These are phyloP conservation scores for Apiospora pterosperma DNA, from an alignment of 2,329 filamentous ascomycete genomes.

Conservation along the genomic window DNA sequence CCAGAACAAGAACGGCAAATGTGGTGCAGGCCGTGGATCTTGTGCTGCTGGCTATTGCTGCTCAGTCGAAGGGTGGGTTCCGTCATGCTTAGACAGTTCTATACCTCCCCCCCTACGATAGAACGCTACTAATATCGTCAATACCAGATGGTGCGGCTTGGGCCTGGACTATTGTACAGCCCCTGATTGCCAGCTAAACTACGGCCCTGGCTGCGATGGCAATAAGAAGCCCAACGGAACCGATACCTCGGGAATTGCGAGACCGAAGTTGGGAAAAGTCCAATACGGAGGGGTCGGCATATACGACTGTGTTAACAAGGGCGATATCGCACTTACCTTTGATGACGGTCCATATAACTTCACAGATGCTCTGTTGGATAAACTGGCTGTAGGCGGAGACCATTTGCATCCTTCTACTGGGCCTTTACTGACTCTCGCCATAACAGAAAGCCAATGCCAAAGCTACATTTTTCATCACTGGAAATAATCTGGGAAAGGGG, in stretches of 20 bases:
- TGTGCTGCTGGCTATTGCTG: slow-evolving; percentile 27
- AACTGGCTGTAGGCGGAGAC: slow-evolving; percentile 27
- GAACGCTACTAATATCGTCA: slow-evolving; percentile 3
- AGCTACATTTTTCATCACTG: slow-evolving; percentile 61
- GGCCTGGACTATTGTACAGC: slow-evolving; percentile 23
- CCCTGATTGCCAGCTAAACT: slow-evolving; percentile 33
- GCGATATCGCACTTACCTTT: slow-evolving; percentile 59
- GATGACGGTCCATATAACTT: slow-evolving; percentile 62
- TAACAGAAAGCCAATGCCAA: slow-evolving; percentile 50
- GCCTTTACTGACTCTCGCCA: slow-evolving; percentile 12
- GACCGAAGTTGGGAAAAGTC: slow-evolving; percentile 44
- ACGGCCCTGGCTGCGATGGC: slow-evolving; percentile 45
- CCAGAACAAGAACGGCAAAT: slow-evolving; percentile 21
- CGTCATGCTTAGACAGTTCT: background rate
- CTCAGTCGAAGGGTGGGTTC: slow-evolving; percentile 26
- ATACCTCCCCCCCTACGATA: background rate
- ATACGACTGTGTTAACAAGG: slow-evolving; percentile 45
- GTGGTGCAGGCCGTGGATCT: slow-evolving; percentile 19
- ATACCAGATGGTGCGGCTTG: slow-evolving; percentile 23
- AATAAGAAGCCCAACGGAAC: slow-evolving; percentile 40
- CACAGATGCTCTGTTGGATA: slow-evolving; percentile 55
- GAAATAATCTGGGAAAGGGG: slow-evolving; percentile 49
- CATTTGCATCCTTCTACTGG: background rate
- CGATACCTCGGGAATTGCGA: slow-evolving; percentile 40
- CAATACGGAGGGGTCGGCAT: slow-evolving; percentile 44